phyloP scores from a whole-genome alignment of 1,139 yeast species.

The Hyphopichia burtonii region DNA sequence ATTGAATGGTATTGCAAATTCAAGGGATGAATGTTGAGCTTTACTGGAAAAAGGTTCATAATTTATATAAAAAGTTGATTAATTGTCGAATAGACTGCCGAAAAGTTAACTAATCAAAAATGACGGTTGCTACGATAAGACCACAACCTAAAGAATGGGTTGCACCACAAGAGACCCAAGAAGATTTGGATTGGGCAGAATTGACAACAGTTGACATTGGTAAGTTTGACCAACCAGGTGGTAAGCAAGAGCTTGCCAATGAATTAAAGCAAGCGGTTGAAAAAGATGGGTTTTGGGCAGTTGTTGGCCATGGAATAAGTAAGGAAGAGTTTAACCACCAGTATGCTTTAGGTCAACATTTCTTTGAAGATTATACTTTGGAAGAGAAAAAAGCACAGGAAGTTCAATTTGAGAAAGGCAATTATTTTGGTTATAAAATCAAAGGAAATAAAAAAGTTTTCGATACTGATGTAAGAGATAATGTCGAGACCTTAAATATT shows the following conservation, averaged over 20 bases:
- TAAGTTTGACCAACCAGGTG: conserved; percentile 25
- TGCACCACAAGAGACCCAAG: conserved; percentile 24
- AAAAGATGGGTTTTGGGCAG: conserved; percentile 34
- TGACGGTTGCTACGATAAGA: not conserved
- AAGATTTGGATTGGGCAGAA: conserved; percentile 32
- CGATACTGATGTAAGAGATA: conserved; percentile 28
- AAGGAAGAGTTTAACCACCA: conserved; percentile 24
- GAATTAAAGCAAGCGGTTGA: conserved; percentile 25
- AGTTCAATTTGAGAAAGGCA: conserved; percentile 28
- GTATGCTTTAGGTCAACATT: conserved; percentile 27
- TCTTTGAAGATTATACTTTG: conserved; percentile 23
- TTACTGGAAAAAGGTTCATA: too few relatives aligned
- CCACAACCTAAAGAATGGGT: conserved; percentile 16
- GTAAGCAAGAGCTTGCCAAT: conserved; percentile 24
- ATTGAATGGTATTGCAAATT: not conserved
- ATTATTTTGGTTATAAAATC: conserved; percentile 32
- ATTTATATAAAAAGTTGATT: too few relatives aligned
- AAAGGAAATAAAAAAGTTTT: conserved; percentile 24
- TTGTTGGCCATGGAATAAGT: conserved; percentile 23
- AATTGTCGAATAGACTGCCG: too few relatives aligned
- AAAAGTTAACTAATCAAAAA: too few relatives aligned
- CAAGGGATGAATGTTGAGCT: not conserved
- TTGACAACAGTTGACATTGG: conserved; percentile 26
- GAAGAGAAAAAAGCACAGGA: conserved; percentile 25
- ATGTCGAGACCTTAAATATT: conserved; percentile 31